Evolutionary conservation across 371 early-diverging fungal genomes (phyloP).

Genomic region (Rhizoclosmatium hyalinum): DNA sequence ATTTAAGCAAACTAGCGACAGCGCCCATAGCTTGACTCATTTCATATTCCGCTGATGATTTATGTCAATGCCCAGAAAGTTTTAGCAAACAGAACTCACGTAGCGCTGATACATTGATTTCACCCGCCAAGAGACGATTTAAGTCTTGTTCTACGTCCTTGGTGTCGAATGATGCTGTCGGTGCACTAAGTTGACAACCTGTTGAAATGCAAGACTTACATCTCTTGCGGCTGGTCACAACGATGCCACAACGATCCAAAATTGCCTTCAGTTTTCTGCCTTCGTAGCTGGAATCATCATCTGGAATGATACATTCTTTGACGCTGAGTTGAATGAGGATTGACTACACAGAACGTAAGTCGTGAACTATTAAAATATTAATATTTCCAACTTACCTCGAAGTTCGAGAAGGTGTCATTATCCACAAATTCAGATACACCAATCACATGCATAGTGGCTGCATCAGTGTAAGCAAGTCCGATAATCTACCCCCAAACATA

Average conservation of each 20-base stretch:
- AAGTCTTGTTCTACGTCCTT: constrained; percentile 88
- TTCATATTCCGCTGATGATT: constrained; percentile 76
- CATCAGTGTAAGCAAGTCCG: constrained; percentile 89
- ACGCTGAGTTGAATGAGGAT: constrained; percentile 89
- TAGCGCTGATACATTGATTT: constrained; percentile 68
- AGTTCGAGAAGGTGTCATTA: constrained; percentile 88
- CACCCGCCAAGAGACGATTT: constrained; percentile 76
- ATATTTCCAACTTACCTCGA: constrained; percentile 67
- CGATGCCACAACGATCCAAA: constrained; percentile 77
- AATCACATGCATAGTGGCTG: constrained; percentile 72
- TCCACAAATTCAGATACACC: constrained; percentile 90
- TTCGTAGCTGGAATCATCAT: constrained; percentile 73
- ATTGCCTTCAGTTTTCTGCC: constrained; percentile 69
- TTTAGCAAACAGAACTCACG: constrained; percentile 56
- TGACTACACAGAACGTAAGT: constrained; percentile 48
- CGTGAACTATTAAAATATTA: constrained; percentile 7
- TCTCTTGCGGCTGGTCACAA: constrained; percentile 72
- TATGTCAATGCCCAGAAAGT: not conserved
- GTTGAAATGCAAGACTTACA: constrained; percentile 35
- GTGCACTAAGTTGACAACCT: not conserved
- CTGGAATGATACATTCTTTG: constrained; percentile 86
- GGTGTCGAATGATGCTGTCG: constrained; percentile 66
- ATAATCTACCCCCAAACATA: constrained; percentile 61
- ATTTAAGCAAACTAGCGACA: constrained; percentile 79
- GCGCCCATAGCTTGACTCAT: constrained; percentile 80